A percentile compares a stretch with the other conserved stretches of the same genome.
Conservation (phyloP, 345 rosid species). For the Populus ilicifolia region DNA sequence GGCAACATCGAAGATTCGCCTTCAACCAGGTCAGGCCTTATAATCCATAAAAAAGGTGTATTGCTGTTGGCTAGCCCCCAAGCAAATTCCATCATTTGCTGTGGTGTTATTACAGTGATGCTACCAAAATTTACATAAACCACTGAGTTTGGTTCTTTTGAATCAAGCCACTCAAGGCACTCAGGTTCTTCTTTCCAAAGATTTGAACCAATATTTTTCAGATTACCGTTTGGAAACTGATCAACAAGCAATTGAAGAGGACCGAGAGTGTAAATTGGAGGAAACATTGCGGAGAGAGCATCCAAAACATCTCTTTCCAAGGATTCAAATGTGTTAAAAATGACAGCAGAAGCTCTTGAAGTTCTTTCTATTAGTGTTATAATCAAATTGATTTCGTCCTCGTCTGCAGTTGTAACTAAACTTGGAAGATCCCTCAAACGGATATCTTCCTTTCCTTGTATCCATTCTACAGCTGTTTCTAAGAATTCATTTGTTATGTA, state of each 20-base stretch:
- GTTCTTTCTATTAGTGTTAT: not conserved
- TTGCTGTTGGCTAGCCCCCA: constrained; percentile 10
- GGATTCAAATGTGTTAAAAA: constrained; percentile 1
- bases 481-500: constrained; percentile 2
- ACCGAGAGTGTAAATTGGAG: constrained; percentile 5
- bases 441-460: constrained; percentile 3
- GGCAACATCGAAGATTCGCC: not conserved
- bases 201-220: not conserved
- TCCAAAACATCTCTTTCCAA: not conserved
- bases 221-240: not conserved
- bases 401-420: not conserved
- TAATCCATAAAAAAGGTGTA: not conserved
- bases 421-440: constrained; percentile 3
- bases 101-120: not conserved
- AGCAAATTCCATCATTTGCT: constrained; percentile 5
- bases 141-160: not conserved
- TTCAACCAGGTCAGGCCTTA: constrained; percentile 7
- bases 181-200: constrained; percentile 1
- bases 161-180: constrained; percentile 2
- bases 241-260: constrained; percentile 7
- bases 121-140: constrained; percentile 7
- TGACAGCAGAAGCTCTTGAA: not conserved
- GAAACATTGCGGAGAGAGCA: constrained; percentile 1
- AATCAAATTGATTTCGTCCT: not conserved
- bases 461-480: not conserved